Evolutionary conservation across 768 basidiomycete genomes (phyloP), one percentile per base, ranked within the genome.

Genomic region (Pulveroboletus sp.): DNA sequence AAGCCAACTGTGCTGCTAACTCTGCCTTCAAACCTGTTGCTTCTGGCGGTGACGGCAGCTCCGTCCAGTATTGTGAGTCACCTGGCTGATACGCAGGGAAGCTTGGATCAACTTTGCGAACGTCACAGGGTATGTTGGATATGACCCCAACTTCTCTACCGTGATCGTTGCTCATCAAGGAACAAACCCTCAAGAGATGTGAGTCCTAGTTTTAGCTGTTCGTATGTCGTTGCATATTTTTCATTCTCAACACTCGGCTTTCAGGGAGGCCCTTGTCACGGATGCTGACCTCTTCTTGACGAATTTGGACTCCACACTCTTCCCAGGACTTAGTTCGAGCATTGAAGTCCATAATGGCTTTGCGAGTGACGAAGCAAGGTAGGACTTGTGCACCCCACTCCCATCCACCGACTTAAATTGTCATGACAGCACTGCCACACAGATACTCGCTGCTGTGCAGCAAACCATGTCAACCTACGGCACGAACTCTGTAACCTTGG

Each of bases 341-440:
- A 66, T 82, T 2, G 11, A 71, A 54, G 72, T 69, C 4, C 81
- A 83, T 51, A 51, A 49, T 24, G 81, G 81, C 1, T 83, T 83
- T 54, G 59, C 47, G 11, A 55, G 57, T 1, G 71, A 67, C 4
- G 81, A 83, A 3, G 69, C 74, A 5, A 52, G 43, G 80, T 81
- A 57, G 27, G 72, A 14, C 10, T 33, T 33, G 3, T 21, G 21
- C 37, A n/a, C 39, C 24, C 50, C n/a, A 14, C 39, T 47, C 17
- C 15, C 18, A 41, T 39, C 3, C n/a, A 12, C 27, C 26, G 15
- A 11, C 35, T 41, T 6, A 17, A 41, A 28, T 31, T 21, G n/a
- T 27, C 21, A 7, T 11, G 27, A 45, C 32, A 76, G 75, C 6
- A 69, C 75, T 14, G 76, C 77, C 6, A 52, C 64, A 12, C 57